Conservation (phyloP, 345 rosid species). For the Dipteronia dyeriana region DNA sequence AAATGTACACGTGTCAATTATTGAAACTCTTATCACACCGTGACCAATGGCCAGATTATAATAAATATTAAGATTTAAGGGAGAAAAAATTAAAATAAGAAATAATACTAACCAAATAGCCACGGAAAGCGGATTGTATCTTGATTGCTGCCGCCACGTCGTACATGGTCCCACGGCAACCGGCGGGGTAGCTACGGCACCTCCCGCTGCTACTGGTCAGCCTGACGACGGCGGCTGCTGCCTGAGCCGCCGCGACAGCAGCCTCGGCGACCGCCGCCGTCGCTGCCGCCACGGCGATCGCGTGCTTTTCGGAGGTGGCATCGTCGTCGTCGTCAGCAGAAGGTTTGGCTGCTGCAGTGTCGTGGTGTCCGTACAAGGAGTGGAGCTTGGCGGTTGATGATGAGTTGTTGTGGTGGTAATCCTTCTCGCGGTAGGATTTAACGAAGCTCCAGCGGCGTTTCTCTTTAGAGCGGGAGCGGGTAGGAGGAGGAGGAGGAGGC, state of each 20-base stretch:
- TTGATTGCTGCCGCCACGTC: conserved; percentile 68
- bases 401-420: background rate
- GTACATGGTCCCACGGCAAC: conserved; percentile 29
- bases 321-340: background rate
- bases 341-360: conserved; percentile 18
- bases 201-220: conserved; percentile 78
- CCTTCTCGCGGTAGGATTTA: conserved; percentile 61
- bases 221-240: conserved; percentile 72
- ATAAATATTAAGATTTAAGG: no score
- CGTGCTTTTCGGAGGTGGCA: conserved; percentile 34
- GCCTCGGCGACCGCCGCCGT: conserved; percentile 80
- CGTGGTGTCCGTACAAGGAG: conserved; percentile 8
- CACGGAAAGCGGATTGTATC: conserved; percentile 88
- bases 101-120: conserved; percentile 67
- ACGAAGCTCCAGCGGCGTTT: conserved; percentile 92
- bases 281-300: conserved; percentile 84
- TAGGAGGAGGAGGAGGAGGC: background rate
- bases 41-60: background rate
- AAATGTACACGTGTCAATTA: background rate
- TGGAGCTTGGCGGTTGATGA: background rate
- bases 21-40: conserved; percentile 2
- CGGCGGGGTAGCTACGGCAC: conserved; percentile 32
- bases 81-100: background rate
- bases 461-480: conserved; percentile 32
- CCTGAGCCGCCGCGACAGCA: conserved; percentile 77